A percentile compares a stretch with the other conserved stretches of the same genome.
Conservation (phyloP, 352 stramenopile species). For the Pythium pyrilobum region DNA sequence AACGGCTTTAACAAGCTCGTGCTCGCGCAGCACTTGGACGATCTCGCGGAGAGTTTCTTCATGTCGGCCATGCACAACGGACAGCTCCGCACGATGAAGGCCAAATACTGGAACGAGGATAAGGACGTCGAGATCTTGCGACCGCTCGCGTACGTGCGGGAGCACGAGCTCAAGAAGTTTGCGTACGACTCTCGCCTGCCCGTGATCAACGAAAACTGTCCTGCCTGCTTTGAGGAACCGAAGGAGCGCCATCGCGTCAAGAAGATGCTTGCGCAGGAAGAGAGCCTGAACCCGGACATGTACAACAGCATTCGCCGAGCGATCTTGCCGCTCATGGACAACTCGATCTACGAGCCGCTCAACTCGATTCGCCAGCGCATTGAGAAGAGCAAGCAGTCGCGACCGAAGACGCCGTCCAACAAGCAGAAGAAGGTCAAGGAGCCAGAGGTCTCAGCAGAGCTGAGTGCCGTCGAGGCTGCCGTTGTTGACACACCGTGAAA, state of each 20-base stretch:
- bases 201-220: conserved; percentile 97
- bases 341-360: conserved; percentile 42
- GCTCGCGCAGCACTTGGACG: conserved; percentile 92
- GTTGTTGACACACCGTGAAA: no score
- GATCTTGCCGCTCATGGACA: conserved; percentile 58
- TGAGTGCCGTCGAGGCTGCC: background rate
- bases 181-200: conserved; percentile 73
- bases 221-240: conserved; percentile 95
- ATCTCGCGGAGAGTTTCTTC: conserved; percentile 94
- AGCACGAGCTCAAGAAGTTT: conserved; percentile 82
- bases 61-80: conserved; percentile 88
- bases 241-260: conserved; percentile 94
- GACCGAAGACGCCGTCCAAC: conserved; percentile 15
- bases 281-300: conserved; percentile 79
- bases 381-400: conserved; percentile 22
- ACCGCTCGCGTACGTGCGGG: conserved; percentile 91
- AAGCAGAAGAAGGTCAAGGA: conserved; percentile 11
- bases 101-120: conserved; percentile 91
- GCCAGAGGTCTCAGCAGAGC: background rate
- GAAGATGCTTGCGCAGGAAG: conserved; percentile 88
- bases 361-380: conserved; percentile 27
- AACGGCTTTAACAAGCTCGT: conserved; percentile 25
- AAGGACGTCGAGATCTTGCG: conserved; percentile 93
- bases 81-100: conserved; percentile 91
- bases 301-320: conserved; percentile 36